Evolutionary conservation across 176 grass and related monocot genomes (phyloP).

Genomic region (Avena insularis): DNA sequence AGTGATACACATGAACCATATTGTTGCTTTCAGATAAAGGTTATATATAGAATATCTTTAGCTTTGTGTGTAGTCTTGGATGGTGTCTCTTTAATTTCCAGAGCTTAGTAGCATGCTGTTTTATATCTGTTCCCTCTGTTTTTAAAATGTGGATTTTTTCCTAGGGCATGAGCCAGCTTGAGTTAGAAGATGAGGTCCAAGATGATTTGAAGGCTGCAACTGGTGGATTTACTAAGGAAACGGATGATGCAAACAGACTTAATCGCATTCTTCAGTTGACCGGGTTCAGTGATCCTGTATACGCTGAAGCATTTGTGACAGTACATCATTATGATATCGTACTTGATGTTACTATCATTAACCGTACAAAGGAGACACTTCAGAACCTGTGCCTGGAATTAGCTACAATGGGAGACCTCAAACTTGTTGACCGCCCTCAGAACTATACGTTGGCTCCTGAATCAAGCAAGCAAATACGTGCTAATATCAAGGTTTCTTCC

Average conservation of each 20-base stretch:
- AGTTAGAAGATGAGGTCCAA: slow-evolving; percentile 73
- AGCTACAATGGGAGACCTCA: slow-evolving; percentile 74
- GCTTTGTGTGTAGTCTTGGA: neutral
- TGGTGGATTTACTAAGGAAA: slow-evolving; percentile 67
- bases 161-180: slow-evolving; percentile 72
- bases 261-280: slow-evolving; percentile 71
- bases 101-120: neutral
- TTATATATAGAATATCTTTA: neutral
- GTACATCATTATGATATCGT: slow-evolving; percentile 77
- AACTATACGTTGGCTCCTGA: slow-evolving; percentile 70
- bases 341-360: slow-evolving; percentile 75
- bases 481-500: slow-evolving; percentile 77
- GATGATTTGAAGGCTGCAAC: slow-evolving; percentile 72
- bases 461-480: slow-evolving; percentile 66
- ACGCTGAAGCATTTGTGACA: slow-evolving; percentile 72
- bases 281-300: slow-evolving; percentile 66
- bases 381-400: slow-evolving; percentile 77
- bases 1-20: neutral
- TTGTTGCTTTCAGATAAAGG: neutral
- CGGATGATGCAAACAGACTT: slow-evolving; percentile 53
- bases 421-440: slow-evolving; percentile 73
- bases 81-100: slow-evolving; percentile 3
- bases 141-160: slow-evolving; percentile 40
- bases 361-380: slow-evolving; percentile 70
- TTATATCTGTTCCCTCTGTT: slow-evolving; percentile 3